Evolutionary conservation across 2,329 filamentous ascomycete genomes (phyloP), one percentile per base, ranked within the genome.

Genomic region (Zelopaecilomyces penicillatus): DNA sequence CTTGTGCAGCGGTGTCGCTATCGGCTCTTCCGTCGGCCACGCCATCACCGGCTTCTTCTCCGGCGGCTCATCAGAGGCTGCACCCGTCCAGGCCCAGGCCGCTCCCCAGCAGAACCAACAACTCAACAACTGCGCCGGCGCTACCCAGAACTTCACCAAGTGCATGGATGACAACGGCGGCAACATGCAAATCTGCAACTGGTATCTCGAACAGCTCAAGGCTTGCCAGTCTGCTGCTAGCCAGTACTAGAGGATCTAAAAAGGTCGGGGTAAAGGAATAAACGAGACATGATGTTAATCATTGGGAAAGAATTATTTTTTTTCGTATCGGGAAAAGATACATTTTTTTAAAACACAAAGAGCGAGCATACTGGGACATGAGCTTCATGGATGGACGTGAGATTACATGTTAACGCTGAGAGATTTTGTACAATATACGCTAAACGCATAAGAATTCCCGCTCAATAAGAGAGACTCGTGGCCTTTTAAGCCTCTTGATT

Each of bases 141-240:
- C 93, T 57, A 82, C 89, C 44, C 80, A 82, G 68, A 80, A 78
- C 69, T 97, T 98, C 76, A 90, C 88, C 60, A 85, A 83, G 73
- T 98, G 93, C 77, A 85, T 98, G 83, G 90, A 97, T 67, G 87
- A 97, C 62, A 85, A 98, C 68, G 74, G 82, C 63, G 93, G 93
- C 56, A 89, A 93, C 70, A 82, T 98, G 84, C 83, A 85, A 63
- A 94, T 96, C 63, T 98, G 93, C 73, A 85, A 86, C 55, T 98
- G 91, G 90, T 98, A 98, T 68, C 73, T 98, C 58, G 93, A 98
- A 67, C 91, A 98, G 78, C 76, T 98, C 68, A 91, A 90, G 76
- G 85, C 86, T 45, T 91, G 86, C 76, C 86, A 91, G 74, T 71
- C 78, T 53, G 85, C 87, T 56, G 83, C 86, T 44, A 80, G 74